These are phyloP conservation scores for Myxozyma geophila DNA, from an alignment of 805 yeast genomes.

Conservation along the genomic window DNA sequence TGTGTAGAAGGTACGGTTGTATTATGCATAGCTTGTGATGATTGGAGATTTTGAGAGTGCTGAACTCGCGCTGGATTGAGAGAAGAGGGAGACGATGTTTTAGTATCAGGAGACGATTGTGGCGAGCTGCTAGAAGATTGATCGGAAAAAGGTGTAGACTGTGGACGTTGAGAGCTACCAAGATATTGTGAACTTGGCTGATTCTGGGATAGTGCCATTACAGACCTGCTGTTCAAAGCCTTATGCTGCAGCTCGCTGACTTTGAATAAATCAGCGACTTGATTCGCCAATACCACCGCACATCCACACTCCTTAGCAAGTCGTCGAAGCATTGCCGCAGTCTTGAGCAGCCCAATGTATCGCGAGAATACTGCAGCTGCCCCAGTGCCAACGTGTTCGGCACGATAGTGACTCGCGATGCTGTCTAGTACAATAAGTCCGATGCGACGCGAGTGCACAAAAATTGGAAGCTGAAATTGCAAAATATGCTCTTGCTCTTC, in stretches of 20 bases:
- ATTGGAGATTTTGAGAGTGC: too few relatives aligned
- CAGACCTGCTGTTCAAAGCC: slow-evolving; percentile 4
- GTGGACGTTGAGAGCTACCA: too few relatives aligned
- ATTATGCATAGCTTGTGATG: not conserved
- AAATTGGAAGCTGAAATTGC: slow-evolving; percentile 67
- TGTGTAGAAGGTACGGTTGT: not conserved
- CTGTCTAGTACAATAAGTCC: slow-evolving; percentile 77
- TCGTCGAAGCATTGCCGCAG: slow-evolving; percentile 55
- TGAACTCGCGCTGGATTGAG: too few relatives aligned
- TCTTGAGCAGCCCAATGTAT: slow-evolving; percentile 44
- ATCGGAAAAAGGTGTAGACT: too few relatives aligned
- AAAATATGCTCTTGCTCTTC: slow-evolving; percentile 76
- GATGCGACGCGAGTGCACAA: slow-evolving; percentile 51
- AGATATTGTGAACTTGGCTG: too few relatives aligned
- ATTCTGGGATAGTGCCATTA: not conserved
- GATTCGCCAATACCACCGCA: slow-evolving; percentile 76
- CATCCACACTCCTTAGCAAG: slow-evolving; percentile 55
- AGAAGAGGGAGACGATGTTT: too few relatives aligned
- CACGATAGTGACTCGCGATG: slow-evolving; percentile 72
- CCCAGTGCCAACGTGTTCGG: slow-evolving; percentile 49
- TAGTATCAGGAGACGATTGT: too few relatives aligned
- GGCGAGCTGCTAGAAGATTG: too few relatives aligned
- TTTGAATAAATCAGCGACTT: slow-evolving; percentile 63
- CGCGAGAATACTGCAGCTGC: slow-evolving; percentile 21
- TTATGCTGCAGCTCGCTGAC: not conserved